phyloP scores from a whole-genome alignment of 2,329 filamentous ascomycete species.

The Blastomyces parvus region DNA sequence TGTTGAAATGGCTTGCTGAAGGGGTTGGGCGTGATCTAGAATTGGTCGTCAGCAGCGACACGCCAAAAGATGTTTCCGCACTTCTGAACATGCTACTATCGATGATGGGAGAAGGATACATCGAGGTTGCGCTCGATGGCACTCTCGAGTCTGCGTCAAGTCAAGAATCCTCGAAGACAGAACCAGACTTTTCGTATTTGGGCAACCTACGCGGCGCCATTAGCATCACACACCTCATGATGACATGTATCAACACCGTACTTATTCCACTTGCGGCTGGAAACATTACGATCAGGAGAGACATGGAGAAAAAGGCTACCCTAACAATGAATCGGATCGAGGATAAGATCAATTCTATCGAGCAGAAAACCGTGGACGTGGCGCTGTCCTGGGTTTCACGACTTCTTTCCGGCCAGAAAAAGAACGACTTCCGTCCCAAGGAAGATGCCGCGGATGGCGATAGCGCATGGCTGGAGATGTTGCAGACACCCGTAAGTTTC shows the following conservation, averaged over 20 bases:
- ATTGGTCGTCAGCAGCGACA: slow-evolving; percentile 77
- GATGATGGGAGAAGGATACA: slow-evolving; percentile 76
- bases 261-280: slow-evolving; percentile 80
- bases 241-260: slow-evolving; percentile 81
- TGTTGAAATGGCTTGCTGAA: slow-evolving; percentile 96
- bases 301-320: slow-evolving; percentile 76
- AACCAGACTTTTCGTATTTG: slow-evolving; percentile 81
- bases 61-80: slow-evolving; percentile 83
- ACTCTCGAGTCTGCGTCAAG: slow-evolving; percentile 65
- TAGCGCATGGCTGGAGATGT: slow-evolving; percentile 52
- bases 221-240: slow-evolving; percentile 84
- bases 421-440: slow-evolving; percentile 79
- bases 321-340: slow-evolving; percentile 68
- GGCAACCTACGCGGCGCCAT: slow-evolving; percentile 70
- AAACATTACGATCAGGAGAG: slow-evolving; percentile 80
- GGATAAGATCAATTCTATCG: slow-evolving; percentile 65
- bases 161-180: slow-evolving; percentile 69
- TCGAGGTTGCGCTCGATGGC: slow-evolving; percentile 56
- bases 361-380: slow-evolving; percentile 61
- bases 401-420: slow-evolving; percentile 67
- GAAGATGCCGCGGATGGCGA: slow-evolving; percentile 51
- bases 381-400: slow-evolving; percentile 66
- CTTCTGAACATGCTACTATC: slow-evolving; percentile 73
- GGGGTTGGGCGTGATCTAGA: slow-evolving; percentile 85
- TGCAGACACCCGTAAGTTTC: slow-evolving; percentile 58